Conservation (phyloP, 495 filamentous ascomycete species). For the Daldinia grandis region DNA sequence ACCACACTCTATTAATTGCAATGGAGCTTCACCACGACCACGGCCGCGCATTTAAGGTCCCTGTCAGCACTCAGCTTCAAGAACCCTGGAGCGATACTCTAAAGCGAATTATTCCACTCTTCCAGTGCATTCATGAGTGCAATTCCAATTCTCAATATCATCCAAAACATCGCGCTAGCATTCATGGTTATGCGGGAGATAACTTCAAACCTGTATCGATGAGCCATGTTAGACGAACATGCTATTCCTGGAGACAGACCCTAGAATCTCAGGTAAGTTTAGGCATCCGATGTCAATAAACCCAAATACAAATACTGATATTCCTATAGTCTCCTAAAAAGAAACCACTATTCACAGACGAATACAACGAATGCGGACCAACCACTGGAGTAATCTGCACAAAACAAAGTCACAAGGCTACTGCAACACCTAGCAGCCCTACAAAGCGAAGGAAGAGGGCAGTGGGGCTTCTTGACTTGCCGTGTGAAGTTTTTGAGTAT, state of each 20-base stretch:
- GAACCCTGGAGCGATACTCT: neutral
- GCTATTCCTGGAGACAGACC: neutral
- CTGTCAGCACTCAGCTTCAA: neutral
- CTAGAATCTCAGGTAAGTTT: neutral
- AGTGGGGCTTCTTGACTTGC: neutral
- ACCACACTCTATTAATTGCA: too few species aligned
- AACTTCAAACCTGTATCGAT: neutral
- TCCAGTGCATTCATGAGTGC: neutral
- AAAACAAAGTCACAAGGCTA: too few species aligned
- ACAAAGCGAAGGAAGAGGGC: neutral
- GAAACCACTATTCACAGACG: neutral
- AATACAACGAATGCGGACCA: neutral
- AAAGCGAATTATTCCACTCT: neutral
- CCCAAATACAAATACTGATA: neutral
- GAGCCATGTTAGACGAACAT: neutral
- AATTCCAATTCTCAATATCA: neutral
- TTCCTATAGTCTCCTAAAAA: neutral
- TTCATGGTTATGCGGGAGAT: neutral
- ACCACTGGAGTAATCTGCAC: neutral
- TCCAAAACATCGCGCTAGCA: neutral
- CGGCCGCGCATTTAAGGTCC: neutral
- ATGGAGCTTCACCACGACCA: neutral
- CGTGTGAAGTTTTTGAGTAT: neutral
- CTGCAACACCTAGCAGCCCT: neutral
- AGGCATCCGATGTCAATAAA: neutral